Percentiles rank a stretch among this genome's conserved stretches.
phyloP scores from a whole-genome alignment of 306 rosid species.

The Ormosia semicastrata region DNA sequence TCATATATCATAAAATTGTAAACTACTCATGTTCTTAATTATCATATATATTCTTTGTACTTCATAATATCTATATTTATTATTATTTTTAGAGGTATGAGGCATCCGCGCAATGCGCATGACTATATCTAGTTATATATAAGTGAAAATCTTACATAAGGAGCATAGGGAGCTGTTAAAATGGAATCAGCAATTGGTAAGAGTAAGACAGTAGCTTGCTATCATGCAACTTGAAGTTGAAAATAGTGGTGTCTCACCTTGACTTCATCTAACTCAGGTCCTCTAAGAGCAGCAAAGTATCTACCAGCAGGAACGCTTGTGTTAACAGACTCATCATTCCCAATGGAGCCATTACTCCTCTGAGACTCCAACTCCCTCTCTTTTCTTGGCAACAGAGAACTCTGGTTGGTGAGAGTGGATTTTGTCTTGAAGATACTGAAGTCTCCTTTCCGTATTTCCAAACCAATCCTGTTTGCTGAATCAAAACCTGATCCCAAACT shows the following conservation, averaged over 20 bases:
- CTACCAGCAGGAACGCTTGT: constrained; percentile 81
- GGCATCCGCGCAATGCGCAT: too few relatives aligned
- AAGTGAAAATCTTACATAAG: background rate
- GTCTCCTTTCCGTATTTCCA: constrained; percentile 60
- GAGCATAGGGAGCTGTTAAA: background rate
- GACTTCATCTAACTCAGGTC: constrained; percentile 90
- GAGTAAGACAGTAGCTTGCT: background rate
- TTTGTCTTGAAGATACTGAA: constrained; percentile 75
- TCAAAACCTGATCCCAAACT: constrained; percentile 65
- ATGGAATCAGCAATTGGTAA: background rate
- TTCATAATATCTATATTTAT: too few relatives aligned
- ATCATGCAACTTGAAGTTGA: background rate
- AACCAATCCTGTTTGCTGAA: constrained; percentile 40
- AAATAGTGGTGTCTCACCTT: constrained; percentile 45
- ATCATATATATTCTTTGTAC: too few relatives aligned
- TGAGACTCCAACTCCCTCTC: constrained; percentile 56
- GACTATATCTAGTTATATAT: too few relatives aligned
- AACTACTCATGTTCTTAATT: too few relatives aligned
- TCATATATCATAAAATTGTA: too few relatives aligned
- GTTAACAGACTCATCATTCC: constrained; percentile 52
- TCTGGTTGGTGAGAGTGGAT: constrained; percentile 62
- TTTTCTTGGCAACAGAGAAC: constrained; percentile 65
- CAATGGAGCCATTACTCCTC: constrained; percentile 36
- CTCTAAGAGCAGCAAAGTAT: constrained; percentile 86
- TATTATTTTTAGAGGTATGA: background rate